Evolutionary conservation across 1,284 basidiomycete species (phyloP), one percentile per base, ranked within the genome.

Genomic region (Austroboletus niveus): DNA sequence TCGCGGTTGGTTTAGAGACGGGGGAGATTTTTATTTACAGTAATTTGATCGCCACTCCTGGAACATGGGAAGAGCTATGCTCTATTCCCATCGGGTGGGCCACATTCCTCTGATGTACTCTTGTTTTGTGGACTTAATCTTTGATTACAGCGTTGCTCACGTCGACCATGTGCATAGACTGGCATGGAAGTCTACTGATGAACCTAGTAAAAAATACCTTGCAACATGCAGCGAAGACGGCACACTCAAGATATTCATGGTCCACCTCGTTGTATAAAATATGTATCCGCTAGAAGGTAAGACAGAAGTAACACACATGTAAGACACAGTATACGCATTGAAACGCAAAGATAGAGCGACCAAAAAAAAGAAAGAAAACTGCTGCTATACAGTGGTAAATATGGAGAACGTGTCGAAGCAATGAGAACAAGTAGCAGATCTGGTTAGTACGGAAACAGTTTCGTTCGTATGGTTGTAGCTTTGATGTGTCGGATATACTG

Each of bases 181-280:
- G 55, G 74, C 78, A 24, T 92, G 89, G 89, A 75, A 82, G 47
- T 80, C 83, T 29, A 53, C 59, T 5, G 53, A 57, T 15, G 61
- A 60, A 4, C 56, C 55, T 27, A 51, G 57, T 30, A 60, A 61
- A 40, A 73, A 75, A 58, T 65, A 72, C 51, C 71, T 82, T 27
- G 81, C 80, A 24, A 77, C 76, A 48, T 83, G 81, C 59, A 87
- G 87, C 69, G 88, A 91, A 75, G 89, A 92, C 76, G 84, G 87
- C 75, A 85, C 85, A 75, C 71, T 89, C 74, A 86, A 80, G 72
- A 76, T 90, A 76, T 71, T 82, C 70, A 74, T 71, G 66, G 76
- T 89, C 72, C 75, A 72, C 61, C 66, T 73, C 52, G 64, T 62
- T 62, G 61, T 67, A 66, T 64, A 66, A 61, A 70, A 57, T 66